phyloP scores from a whole-genome alignment of 352 stramenopile species.

The Pythium chondricola region DNA sequence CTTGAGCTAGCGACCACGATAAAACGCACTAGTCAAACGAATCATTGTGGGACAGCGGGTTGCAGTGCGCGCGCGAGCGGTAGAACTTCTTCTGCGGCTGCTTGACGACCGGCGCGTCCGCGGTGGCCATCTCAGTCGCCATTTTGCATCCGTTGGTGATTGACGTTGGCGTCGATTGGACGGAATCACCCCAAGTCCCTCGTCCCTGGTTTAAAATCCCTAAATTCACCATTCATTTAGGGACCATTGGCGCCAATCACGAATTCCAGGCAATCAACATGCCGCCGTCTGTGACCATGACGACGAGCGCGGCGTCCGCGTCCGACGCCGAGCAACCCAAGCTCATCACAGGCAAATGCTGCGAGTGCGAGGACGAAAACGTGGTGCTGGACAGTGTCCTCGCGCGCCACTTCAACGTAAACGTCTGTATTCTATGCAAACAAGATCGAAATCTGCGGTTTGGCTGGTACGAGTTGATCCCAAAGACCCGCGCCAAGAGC shows the following conservation, averaged over 20 bases:
- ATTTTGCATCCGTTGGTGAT: slow-evolving; percentile 9
- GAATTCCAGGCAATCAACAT: slow-evolving; percentile 6
- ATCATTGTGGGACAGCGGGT: slow-evolving; percentile 96
- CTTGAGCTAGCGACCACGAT: too few species aligned
- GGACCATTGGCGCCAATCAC: slow-evolving; percentile 4
- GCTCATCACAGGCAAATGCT: slow-evolving; percentile 26
- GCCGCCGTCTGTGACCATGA: slow-evolving; percentile 15
- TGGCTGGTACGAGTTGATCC: slow-evolving; percentile 53
- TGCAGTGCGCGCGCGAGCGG: slow-evolving; percentile 94
- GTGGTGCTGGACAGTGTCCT: slow-evolving; percentile 44
- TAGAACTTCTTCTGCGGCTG: slow-evolving; percentile 96
- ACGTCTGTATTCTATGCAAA: slow-evolving; percentile 57
- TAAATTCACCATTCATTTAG: slow-evolving; percentile 1
- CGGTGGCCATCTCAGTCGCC: slow-evolving; percentile 22
- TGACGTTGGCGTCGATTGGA: slow-evolving; percentile 2
- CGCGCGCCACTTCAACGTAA: slow-evolving; percentile 42
- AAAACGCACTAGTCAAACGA: slow-evolving; percentile 89
- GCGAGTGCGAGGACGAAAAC: slow-evolving; percentile 41
- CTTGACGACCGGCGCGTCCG: slow-evolving; percentile 29
- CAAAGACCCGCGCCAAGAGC: slow-evolving; percentile 45
- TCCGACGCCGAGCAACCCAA: slow-evolving; percentile 5
- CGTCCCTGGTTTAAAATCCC: slow-evolving; percentile 14
- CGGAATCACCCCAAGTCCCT: slow-evolving; percentile 9
- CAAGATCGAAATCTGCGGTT: slow-evolving; percentile 44
- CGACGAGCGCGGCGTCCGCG: neutral